Evolutionary conservation across 306 rosid species (phyloP), one percentile per base, ranked within the genome.

Genomic region (Fagus sylvatica): DNA sequence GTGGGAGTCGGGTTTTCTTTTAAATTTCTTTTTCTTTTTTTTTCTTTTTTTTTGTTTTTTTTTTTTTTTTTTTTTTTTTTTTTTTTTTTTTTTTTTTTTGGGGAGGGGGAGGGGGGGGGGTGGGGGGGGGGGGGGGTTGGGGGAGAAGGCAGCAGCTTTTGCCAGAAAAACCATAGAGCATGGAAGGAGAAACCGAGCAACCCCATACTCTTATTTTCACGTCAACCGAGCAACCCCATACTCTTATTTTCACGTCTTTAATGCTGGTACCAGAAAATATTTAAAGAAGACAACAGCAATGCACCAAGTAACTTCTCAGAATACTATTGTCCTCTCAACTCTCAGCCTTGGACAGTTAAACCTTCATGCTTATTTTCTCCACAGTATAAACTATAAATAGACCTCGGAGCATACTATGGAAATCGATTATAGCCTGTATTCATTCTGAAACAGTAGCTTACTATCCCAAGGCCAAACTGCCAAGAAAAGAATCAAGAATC

Each of bases 331-430:
- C 43, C 43, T 65, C 57, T 51, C 43, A 62, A 9, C 43, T 65
- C 57, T 51, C 43, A 62, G 4, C 2, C 2, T 66, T 68, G 34
- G 33, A 73, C 76, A 61, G 75, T 54, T 64, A 55, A 84, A 76
- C 59, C 53, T 75, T 56, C 37, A 16, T 17, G 70, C 28, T 33
- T 61, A 30, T 72, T 76, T 71, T 67, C 79, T 48, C 41, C 43
- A 51, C 53, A 12, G 53, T 33, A 73, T 62, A 69, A 76, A 79
- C 48, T 37, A 49, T 16, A 28, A 56, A 57, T 48, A 7, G 11
- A 62, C 33, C 22, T 41, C 64, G 22, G 2, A 68, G 43, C 72
- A 55, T 69, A 19, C 4, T 7, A n/a, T 28, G 70, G 60, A 51
- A 36, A 37, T 15, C 43, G 71, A 73, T 69, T 51, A 34, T 69